Base-by-base conservation (phyloP, 1,284 basidiomycete genomes). In the Volvariella volvacea region DNA sequence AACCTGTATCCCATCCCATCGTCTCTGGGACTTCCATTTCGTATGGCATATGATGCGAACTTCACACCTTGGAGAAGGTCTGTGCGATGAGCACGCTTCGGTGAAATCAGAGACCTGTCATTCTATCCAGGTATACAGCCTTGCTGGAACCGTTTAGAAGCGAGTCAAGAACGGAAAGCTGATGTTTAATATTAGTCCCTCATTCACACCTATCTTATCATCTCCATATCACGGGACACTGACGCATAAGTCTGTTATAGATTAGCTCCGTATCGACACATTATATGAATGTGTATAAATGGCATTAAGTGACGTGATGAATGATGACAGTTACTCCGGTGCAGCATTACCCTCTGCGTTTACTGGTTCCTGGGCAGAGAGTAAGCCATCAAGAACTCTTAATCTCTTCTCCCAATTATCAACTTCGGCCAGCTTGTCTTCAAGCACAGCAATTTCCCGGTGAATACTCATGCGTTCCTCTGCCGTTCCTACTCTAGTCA, bases 401-500 rank as follows among this genome's bases (percentile, higher is more conserved):
- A 85, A 64, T 31, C 81, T 64, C 52, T 52, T 55, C 62, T 86
- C 80, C 85, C 83, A 88, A 42, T 55, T 62, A 43, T 74, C 76
- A 33, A 90, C 83, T 46, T 87, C 80, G 3, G 69, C 70, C 43
- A 92, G 63, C 55, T 77, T 78, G 42, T 61, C 63, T 65, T 90
- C 84, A 52, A 92, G 67, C 44, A 67, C 58, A 30, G 64, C 66
- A 34, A 91, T 90, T 65, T 92, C 89, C 8, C 74, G 67, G 48
- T 83, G 80, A 43, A 86, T 70, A 19, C 76, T 80, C 68, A 88
- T 70, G n/a, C 81, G 73, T 63, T 87, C 80, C 54, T 83, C 80
- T 7, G 74, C 79, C 3, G 83, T 83, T 1, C 86, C 85, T 20
- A 88, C 74, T 21, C 74, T 75, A 19, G 76, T 71, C 16, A 90